Conservation (phyloP, 1,139 yeast species). For the Candida mesenterica region DNA sequence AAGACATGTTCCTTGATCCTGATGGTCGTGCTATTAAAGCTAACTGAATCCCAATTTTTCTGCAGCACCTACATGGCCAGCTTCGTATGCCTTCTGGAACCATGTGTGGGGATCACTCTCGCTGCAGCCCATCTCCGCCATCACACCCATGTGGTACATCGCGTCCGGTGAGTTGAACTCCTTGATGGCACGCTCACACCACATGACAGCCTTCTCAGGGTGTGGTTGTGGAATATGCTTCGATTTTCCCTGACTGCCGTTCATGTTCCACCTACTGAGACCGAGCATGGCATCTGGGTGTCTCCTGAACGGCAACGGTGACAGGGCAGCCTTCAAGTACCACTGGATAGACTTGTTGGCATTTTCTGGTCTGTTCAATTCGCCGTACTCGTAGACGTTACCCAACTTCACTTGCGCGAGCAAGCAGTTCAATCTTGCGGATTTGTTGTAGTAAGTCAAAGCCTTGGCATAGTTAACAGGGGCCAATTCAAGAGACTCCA, state of each 20-base stretch:
- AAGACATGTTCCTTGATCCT: too few relatives aligned
- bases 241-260: slow-evolving; percentile 65
- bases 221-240: slow-evolving; percentile 58
- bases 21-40: too few relatives aligned
- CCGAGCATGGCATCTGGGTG: slow-evolving; percentile 90
- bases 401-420: slow-evolving; percentile 88
- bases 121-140: slow-evolving; percentile 69
- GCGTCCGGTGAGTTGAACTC: slow-evolving; percentile 75
- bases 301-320: slow-evolving; percentile 51
- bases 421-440: slow-evolving; percentile 75
- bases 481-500: slow-evolving; percentile 34
- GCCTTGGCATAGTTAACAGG: slow-evolving; percentile 60
- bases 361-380: slow-evolving; percentile 62
- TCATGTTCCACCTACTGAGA: slow-evolving; percentile 86
- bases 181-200: slow-evolving; percentile 88
- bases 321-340: slow-evolving; percentile 77
- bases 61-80: slow-evolving; percentile 17
- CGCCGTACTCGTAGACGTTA: slow-evolving; percentile 83
- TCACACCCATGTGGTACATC: slow-evolving; percentile 79
- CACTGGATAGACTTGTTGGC: slow-evolving; percentile 81
- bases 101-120: slow-evolving; percentile 14
- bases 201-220: slow-evolving; percentile 76
- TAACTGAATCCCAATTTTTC: slow-evolving; percentile 17
- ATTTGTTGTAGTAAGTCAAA: slow-evolving; percentile 65
- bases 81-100: slow-evolving; percentile 16